Percentiles rank a stretch among this genome's conserved stretches.
Evolutionary conservation across 2,329 filamentous ascomycete species (phyloP).

Genomic region (Davidsoniella eucalypti): DNA sequence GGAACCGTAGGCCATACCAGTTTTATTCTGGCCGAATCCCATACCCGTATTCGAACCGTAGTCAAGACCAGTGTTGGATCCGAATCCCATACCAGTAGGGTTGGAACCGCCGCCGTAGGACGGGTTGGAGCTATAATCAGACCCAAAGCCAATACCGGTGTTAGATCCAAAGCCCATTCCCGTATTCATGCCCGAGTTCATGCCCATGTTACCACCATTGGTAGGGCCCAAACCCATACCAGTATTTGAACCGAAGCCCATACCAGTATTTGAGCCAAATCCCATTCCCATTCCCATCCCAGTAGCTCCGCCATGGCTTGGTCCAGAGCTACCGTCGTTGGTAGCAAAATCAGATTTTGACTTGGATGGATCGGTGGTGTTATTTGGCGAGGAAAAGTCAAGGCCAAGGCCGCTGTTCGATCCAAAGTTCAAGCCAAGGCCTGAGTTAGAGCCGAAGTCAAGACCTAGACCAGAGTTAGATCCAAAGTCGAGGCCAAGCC

Average conservation of each 20-base stretch:
- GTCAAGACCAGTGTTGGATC: constrained; percentile 3
- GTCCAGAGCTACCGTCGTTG: not conserved
- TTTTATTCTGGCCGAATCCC: not conserved
- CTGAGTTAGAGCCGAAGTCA: not conserved
- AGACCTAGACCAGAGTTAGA: constrained; percentile 1
- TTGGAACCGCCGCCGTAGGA: not conserved
- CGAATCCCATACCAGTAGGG: not conserved
- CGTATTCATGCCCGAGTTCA: not conserved
- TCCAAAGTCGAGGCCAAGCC: constrained; percentile 4
- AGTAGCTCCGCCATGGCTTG: not conserved
- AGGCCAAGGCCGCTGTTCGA: constrained; percentile 1
- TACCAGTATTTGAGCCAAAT: not conserved
- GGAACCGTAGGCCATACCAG: not conserved
- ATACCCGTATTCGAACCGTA: constrained; percentile 3
- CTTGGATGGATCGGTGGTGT: not conserved
- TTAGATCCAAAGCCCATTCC: constrained; percentile 3
- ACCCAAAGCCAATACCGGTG: not conserved
- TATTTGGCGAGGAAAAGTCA: not conserved
- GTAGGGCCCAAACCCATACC: not conserved
- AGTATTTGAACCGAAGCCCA: constrained; percentile 1
- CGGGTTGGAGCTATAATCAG: not conserved
- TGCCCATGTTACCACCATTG: no score
- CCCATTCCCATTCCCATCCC: not conserved
- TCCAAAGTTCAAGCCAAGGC: no score
- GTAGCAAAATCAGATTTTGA: not conserved